Base-by-base conservation (phyloP, 495 filamentous ascomycete genomes). In the Tuber microsphaerosporum region DNA sequence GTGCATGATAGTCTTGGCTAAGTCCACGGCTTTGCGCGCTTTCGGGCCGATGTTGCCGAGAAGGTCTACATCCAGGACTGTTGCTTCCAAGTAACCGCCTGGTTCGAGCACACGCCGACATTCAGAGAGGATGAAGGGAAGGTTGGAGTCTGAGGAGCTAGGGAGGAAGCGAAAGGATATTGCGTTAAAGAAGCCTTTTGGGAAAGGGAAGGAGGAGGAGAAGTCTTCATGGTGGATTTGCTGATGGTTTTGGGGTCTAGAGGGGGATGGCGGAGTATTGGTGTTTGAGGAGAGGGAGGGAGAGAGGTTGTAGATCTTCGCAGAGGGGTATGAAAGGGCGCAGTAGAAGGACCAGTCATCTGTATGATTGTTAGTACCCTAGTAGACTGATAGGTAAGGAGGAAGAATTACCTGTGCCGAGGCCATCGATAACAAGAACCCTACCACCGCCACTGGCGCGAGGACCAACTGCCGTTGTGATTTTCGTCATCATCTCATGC, bases 291-390 rank as follows among this genome's bases (percentile, higher is more conserved):
- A 76, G 65, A 84, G 73, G 26, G 82, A 75, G 61, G 81, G 75
- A 39, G 80, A 82, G 44, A 94, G 87, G 81, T 93, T 96, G 86
- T 97, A 97, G 75, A 99, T 90, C 31, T 90, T 91, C 0, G 92
- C 92, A 43, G 88, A 88, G 1, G 92, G 92, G 78, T 99, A 98
- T 3, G 94, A 96, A 82, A 97, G 88, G 20, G 95, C 93, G 71
- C 92, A 94, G 83, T 97, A 99, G 84, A 96, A 98, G 5, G 94
- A 97, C 96, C 96, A 99, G 83, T 99, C 96, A 79, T 95, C 90
- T 76, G 90, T 70, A 71, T 56, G 73, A 75, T 20, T 69, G 73
- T 76, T 44, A 72, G 65, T 39, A 43, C 44, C 39, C 43, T 79
- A 45, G 70, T 69, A 79, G 72, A 51, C 72, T 43, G 44, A 31